Conservation (phyloP, 257 asterid species). For the Ilex aquifolium region DNA sequence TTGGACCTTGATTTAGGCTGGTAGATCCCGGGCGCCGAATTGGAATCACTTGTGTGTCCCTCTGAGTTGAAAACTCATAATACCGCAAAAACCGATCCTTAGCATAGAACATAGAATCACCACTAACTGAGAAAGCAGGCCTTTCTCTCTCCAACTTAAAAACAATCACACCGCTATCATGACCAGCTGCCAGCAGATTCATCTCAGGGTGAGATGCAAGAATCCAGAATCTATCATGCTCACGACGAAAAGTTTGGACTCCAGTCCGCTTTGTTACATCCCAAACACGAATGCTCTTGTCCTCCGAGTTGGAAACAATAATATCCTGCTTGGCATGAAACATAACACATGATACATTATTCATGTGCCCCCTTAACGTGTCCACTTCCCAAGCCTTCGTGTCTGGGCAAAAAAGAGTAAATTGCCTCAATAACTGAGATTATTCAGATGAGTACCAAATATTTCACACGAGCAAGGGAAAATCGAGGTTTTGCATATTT, state of each 20-base stretch:
- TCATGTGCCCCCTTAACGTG: constrained; percentile 96
- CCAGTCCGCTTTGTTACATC: constrained; percentile 98
- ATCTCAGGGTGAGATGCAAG: constrained; percentile 94
- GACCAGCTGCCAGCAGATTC: constrained; percentile 98
- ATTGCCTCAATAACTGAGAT: background rate
- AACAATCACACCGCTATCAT: constrained; percentile 97
- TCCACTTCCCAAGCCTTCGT: constrained; percentile 99
- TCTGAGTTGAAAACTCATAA: constrained; percentile 83
- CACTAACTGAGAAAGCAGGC: constrained; percentile 80
- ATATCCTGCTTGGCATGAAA: constrained; percentile 91
- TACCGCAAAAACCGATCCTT: constrained; percentile 82
- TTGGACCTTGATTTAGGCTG: constrained; percentile 78
- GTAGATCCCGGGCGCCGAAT: constrained; percentile 89
- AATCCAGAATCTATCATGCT: constrained; percentile 98
- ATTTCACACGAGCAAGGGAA: too few relatives aligned
- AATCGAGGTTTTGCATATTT: too few relatives aligned
- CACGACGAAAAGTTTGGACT: constrained; percentile 95
- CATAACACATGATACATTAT: constrained; percentile 87
- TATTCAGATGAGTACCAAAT: too few relatives aligned
- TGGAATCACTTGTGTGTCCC: constrained; percentile 79
- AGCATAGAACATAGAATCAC: constrained; percentile 75
- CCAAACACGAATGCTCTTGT: constrained; percentile 97
- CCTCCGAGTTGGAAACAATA: constrained; percentile 93
- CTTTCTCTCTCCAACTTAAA: constrained; percentile 97
- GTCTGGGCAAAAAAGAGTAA: constrained; percentile 36